Base-by-base conservation (phyloP, 495 filamentous ascomycete genomes). In the Aspergillus ostianus region DNA sequence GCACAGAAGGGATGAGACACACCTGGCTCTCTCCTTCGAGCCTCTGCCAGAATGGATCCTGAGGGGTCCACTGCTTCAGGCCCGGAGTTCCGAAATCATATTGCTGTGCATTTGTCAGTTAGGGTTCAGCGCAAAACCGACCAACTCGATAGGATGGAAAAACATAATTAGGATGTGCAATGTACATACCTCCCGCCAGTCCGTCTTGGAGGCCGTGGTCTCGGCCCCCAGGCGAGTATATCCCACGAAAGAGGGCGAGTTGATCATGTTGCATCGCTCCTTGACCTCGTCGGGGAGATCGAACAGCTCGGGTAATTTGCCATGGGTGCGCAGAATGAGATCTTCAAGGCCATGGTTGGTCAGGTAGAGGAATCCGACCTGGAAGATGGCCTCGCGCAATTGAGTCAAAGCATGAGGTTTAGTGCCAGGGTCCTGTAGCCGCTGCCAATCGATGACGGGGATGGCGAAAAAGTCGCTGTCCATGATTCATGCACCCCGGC, bases 321-420 rank as follows among this genome's bases (percentile, higher is more conserved):
- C 69, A 65, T 92, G 87, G 2, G 95, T 90, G 47, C 83, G 73
- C 19, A 82, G 66, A 61, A 91, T 86, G 45, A 95, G 72, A 52
- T 81, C 85, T 57, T 90, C 82, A 23, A 96, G 84, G 8, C 92
- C 93, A 6, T 90, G 90, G 65, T 97, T 92, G 53, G 85, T 89
- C 59, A 98, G 80, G 66, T 97, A 98, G 20, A 97, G 72, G 65
- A 98, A 97, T 1, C 93, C 93, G 10, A 97, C 91, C 63, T 91
- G 87, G 67, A 98, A 86, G 20, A 97, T 82, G 0, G 93, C 92
- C 63, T 90, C 80, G 20, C 87, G 87, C 17, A 97, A 78, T 29
- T 89, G 75, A 0, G 79, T 71, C 0, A 98, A 80, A 64, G 96
- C 95, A 6, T 72, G 73, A 2, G 82, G 75, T 73, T 93, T 95